Evolutionary conservation across 1,284 basidiomycete species (phyloP), one percentile per base, ranked within the genome.

Genomic region (Sanghuangporus baumii): DNA sequence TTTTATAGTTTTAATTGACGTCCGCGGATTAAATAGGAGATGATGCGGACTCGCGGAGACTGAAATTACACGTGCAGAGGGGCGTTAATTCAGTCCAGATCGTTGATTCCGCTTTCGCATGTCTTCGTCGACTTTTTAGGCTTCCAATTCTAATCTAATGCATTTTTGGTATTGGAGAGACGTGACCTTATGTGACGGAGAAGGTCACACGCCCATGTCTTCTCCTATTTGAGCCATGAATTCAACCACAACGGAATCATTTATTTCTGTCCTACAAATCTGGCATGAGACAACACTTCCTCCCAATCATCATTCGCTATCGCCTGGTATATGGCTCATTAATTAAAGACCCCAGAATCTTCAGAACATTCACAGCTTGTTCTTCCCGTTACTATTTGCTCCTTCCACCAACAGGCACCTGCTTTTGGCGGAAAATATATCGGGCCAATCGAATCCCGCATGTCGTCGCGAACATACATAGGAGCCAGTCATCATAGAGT

Each of bases 331-430:
- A 31, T 18, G 52, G 52, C 52, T 37, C 52, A n/a, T 37, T 54
- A 54, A 54, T 54, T 54, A 54, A 54, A 31, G 9, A 54, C 52
- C 52, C 52, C 52, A 54, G 52, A 54, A 54, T 54, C 31, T 37
- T 36, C 52, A 54, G 52, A 54, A 54, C 52, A 37, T 37, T 36
- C 31, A 36, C 52, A 36, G 26, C 52, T 36, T 16, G 16, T 37
- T 37, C 34, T 37, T 54, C 52, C 31, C 16, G 16, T 37, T 54
- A 23, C 52, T 54, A 54, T 54, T 31, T 54, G 26, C 52, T 31
- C 16, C 34, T 54, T 16, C 52, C 26, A 36, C 52, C 11, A n/a
- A 37, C 52, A 54, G 14, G 5, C 52, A 36, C 52, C 52, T 36
- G 26, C 52, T 37, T 18, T 8, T n/a, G 26, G 5, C 16, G 52